Percentiles rank a stretch among this genome's conserved stretches.
These are phyloP conservation scores for Chaetomium fimeti DNA, from an alignment of 495 filamentous ascomycete genomes.

Conservation along the genomic window DNA sequence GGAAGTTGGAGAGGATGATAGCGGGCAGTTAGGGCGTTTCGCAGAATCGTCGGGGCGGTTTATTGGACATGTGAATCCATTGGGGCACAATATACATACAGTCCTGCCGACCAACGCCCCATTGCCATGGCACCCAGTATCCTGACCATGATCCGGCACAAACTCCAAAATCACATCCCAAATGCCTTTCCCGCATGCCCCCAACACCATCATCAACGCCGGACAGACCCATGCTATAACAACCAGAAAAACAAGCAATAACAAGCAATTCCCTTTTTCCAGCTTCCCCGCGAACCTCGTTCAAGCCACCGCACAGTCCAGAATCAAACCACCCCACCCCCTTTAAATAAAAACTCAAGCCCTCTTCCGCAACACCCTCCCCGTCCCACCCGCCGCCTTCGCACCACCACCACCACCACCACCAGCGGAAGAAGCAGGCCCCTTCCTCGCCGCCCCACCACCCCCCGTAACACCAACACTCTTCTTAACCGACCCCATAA, in stretches of 20 bases:
- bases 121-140: background rate
- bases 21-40: background rate
- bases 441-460: constrained; percentile 42
- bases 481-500: constrained; percentile 47
- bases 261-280: too few species aligned
- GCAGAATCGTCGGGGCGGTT: background rate
- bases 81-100: constrained; percentile 8
- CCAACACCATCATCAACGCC: background rate
- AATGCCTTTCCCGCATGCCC: background rate
- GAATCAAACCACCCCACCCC: background rate
- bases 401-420: constrained; percentile 20
- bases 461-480: constrained; percentile 33
- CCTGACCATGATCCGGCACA: background rate
- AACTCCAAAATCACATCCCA: background rate
- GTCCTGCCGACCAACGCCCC: background rate
- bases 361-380: constrained; percentile 53
- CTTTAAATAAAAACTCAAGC: constrained; percentile 26
- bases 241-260: background rate
- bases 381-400: constrained; percentile 21
- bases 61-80: constrained; percentile 4
- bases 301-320: too few species aligned
- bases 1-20: background rate
- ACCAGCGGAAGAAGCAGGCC: constrained; percentile 38
- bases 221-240: background rate
- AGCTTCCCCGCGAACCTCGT: too few species aligned